Evolutionary conservation across 2,329 filamentous ascomycete genomes (phyloP), one percentile per base, ranked within the genome.

Genomic region (Niveomyces coronatus): DNA sequence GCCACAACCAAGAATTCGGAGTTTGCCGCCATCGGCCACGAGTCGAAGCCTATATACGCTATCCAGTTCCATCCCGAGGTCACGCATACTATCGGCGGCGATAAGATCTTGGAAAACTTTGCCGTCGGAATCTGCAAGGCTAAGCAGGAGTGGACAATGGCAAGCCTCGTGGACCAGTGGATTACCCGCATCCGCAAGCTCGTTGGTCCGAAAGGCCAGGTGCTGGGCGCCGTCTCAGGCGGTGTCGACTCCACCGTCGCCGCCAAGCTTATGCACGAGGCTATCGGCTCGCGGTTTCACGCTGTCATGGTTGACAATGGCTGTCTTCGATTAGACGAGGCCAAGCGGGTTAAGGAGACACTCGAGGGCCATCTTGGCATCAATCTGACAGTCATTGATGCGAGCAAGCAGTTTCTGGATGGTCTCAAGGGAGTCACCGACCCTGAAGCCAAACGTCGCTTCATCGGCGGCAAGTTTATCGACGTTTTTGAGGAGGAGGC

Each of bases 1-100:
- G 87, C 83, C 35, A 80, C 70, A 4, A 89, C 86, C 3, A 55
- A 67, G 35, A 93, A 91, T 63, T 78, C 83, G 1, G 75, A 79
- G 17, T 94, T 74, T 49, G 88, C 88, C 9, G 85, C 76, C 42
- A 93, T 89, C 49, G 82, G 80, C 14, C 82, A 87, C 55, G 54
- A 75, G 55, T 61, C 62, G 8, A 76, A 81, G 64, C 77, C 79
- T 18, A 79, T 85, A 49, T 94, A 24, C 19, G 40, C 23, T 23
- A 74, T 94, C 32, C 88, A 95, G 55, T 89, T 94, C 58, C 88
- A 94, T 59, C 87, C 88, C 1, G 88, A 95, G 57, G 73, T 94
- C 23, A 46, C 49, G 42, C 44, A 58, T 37, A 51, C 30, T n/a
- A 31, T 30, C 27, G 28, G 88, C 23, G 80, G 57, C 9, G 66